Conservation (phyloP, 2,329 filamentous ascomycete species). For the Phyllosticta citriasiana region DNA sequence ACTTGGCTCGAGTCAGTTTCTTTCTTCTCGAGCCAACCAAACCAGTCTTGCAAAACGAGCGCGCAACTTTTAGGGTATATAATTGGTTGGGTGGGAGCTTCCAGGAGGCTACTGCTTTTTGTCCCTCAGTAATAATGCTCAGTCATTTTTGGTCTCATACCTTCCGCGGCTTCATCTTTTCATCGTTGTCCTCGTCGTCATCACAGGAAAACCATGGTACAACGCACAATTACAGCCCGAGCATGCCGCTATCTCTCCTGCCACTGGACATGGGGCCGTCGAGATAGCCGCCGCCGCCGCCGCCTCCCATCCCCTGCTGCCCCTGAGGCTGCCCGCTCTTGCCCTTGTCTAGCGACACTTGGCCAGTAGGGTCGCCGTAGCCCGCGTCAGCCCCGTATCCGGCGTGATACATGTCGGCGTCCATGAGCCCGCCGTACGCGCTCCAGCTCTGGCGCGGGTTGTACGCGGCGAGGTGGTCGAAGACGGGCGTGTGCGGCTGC, state of each 20-base stretch:
- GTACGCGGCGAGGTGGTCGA: not conserved
- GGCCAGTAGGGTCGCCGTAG: not conserved
- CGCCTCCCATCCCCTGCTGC: not conserved
- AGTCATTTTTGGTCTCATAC: not conserved
- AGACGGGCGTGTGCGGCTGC: slow-evolving; percentile 2
- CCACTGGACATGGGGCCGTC: not conserved
- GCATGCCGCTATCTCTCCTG: slow-evolving; percentile 10
- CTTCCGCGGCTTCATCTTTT: not conserved
- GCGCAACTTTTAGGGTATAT: not conserved
- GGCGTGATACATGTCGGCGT: not conserved
- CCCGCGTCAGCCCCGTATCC: not conserved
- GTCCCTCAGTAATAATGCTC: not conserved
- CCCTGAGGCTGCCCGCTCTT: not conserved
- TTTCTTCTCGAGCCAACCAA: not conserved
- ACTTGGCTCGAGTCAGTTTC: not conserved
- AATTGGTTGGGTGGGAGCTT: not conserved
- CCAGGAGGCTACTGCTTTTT: not conserved
- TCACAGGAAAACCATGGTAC: not conserved
- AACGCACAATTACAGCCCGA: slow-evolving; percentile 3
- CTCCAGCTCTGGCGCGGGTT: slow-evolving; percentile 3
- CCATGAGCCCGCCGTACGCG: slow-evolving; percentile 1
- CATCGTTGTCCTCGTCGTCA: not conserved
- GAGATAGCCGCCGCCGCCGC: not conserved
- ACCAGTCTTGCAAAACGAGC: not conserved
- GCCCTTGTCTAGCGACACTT: not conserved